Conservation (phyloP, 306 rosid genomes). For the Citrullus amarus region DNA sequence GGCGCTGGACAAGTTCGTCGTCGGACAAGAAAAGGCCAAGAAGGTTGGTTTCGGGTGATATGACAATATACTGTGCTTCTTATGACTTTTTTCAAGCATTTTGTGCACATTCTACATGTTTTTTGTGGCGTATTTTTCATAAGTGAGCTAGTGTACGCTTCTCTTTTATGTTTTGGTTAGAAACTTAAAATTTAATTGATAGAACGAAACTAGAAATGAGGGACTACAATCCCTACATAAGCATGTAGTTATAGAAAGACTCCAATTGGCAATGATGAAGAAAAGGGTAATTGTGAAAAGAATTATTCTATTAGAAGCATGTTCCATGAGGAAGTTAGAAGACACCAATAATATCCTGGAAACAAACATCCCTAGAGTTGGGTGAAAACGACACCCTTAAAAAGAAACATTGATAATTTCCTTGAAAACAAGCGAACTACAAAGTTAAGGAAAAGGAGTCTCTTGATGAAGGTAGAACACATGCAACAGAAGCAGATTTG, state of each 20-base stretch:
- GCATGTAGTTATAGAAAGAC: neutral
- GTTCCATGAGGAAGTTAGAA: neutral
- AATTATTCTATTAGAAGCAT: neutral
- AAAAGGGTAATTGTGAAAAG: neutral
- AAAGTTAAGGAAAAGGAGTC: neutral
- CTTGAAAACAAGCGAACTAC: neutral
- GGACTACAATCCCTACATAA: neutral
- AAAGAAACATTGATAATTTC: neutral
- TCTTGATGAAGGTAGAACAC: neutral
- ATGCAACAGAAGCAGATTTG: neutral
- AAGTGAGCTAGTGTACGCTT: neutral
- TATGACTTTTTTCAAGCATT: neutral
- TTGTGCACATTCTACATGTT: neutral
- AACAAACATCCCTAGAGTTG: no score
- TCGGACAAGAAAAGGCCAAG: constrained; percentile 54
- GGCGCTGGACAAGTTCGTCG: constrained; percentile 34
- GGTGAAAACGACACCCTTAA: neutral
- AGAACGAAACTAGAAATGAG: neutral
- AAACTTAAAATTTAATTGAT: neutral
- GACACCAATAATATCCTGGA: neutral
- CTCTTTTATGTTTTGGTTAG: neutral
- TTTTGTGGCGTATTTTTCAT: neutral
- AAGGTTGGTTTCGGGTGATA: constrained; percentile 22
- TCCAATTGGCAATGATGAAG: neutral
- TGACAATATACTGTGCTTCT: neutral